phyloP scores from a whole-genome alignment of 257 asterid species.

The Echites panduratus region DNA sequence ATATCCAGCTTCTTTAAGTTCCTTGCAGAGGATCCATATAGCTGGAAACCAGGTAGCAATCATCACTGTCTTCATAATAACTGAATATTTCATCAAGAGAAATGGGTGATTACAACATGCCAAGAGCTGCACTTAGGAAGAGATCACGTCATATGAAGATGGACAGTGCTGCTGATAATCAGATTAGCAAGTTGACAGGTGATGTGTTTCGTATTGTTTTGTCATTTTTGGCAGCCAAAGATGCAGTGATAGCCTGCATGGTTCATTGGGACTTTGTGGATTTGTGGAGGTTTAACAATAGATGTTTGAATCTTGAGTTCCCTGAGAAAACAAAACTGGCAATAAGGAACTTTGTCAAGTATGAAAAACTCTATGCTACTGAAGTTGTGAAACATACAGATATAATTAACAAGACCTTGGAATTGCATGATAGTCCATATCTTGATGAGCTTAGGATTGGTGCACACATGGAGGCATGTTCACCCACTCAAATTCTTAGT shows the following conservation, averaged over 20 bases:
- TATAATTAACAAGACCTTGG: not conserved
- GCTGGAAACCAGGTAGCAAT: not conserved
- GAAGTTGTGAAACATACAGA: not conserved
- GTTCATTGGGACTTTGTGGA: too few relatives aligned
- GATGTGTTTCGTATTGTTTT: not conserved
- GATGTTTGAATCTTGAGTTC: not conserved
- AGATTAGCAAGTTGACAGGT: not conserved
- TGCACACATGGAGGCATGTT: not conserved
- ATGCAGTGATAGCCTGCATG: not conserved
- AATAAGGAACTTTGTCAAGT: not conserved
- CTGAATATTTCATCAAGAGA: not conserved
- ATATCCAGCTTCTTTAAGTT: not conserved
- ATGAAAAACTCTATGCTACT: not conserved
- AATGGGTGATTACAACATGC: not conserved
- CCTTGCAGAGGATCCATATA: not conserved
- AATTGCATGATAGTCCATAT: not conserved
- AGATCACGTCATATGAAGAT: not conserved
- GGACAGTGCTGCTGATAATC: not conserved
- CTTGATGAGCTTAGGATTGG: not conserved
- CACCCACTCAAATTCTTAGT: not conserved
- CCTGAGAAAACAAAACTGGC: not conserved
- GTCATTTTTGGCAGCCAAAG: not conserved
- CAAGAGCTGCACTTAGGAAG: not conserved
- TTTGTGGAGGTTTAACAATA: not conserved
- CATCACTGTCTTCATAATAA: not conserved